Evolutionary conservation across 2,329 filamentous ascomycete genomes (phyloP), one percentile per base, ranked within the genome.

Genomic region (Didymella segeticola): DNA sequence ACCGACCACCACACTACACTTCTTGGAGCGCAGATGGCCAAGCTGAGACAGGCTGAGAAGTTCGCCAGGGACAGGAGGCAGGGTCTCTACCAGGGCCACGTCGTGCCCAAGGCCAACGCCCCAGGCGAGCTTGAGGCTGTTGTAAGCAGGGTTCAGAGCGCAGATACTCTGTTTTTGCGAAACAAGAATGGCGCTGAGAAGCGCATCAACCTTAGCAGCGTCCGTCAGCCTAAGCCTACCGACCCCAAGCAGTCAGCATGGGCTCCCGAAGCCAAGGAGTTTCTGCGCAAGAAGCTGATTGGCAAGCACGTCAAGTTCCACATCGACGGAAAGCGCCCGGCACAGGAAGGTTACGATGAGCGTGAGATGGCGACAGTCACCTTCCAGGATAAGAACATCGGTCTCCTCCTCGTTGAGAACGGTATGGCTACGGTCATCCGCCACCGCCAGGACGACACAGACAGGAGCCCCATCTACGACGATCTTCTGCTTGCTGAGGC

Each of bases 1-100:
- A 92, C 93, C 61, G 95, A 99, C 76, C 93, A 95, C 77, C 95
- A 99, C 79, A 96, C 93, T 1, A 96, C 92, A 31, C 82, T 97
- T 78, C 84, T 99, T 10, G 95, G 95, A 37, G 80, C 86, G 43
- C 90, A 93, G 67, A 99, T 99, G 95, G 87, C 89, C 34, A 75
- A 84, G 53, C 85, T 98, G 52, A 87, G 95, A 59, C 86, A 90
- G 61, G 93, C 95, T 1, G 95, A 99, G 79, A 93, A 90, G 74
- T 80, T 84, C 53, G 95, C 95, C 4, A 92, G 92, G 77, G 84
- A 86, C 61, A 84, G 84, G 62, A 89, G 89, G 68, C 82, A 89
- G 37, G 90, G 91, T 39, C 73, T 98, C 14, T 96, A 95, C 82
- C 91, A 90, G 73, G 85, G 89, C 60, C 88, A 91, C 69, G 88